Base-by-base conservation (phyloP, 768 basidiomycete species). In the Suillus plorans region DNA sequence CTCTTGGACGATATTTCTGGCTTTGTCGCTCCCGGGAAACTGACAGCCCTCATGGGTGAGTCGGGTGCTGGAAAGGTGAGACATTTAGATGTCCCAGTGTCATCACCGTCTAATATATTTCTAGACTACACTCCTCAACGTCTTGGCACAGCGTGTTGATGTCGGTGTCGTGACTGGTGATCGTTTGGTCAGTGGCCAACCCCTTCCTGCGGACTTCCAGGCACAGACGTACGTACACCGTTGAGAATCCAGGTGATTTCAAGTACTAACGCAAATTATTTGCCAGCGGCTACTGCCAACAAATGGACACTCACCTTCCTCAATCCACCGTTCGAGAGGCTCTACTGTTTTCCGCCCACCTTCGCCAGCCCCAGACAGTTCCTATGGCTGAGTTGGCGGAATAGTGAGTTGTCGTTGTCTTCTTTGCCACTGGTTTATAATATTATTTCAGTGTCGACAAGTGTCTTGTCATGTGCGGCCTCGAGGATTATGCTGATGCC, bases 21-120 rank as follows among this genome's bases (percentile, higher is more conserved):
- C 0, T 94, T 88, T 71, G 90, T 93, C 50, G 89, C 89, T 69
- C 94, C 94, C 12, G 94, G 93, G 3, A 92, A 88, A n/a, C 75
- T 95, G 66, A 94, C 94, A 0, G 94, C 93, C 1, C 81, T 96
- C 12, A 94, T 96, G 92, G 94, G 94, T 66, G 89, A 89, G 16
- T 89, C 88, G 64, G 91, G 91, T 61, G 91, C 91, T 50, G 89
- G 88, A 77, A 69, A 79, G 79, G 58, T 67, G 64, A 36, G 66
- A 71, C 28, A 20, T 53, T 20, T 2, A 25, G 36, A 20, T 49
- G 20, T 44, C 2, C 18, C 7, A 55, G n/a, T 50, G 9, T 5
- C 22, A 67, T 34, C 76, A 14, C 41, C 20, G 5, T 66, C 72
- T 39, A 68, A 76, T 67, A 84, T 68, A 91, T 42, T 59, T 42